A percentile compares a stretch with the other conserved stretches of the same genome.
Conservation (phyloP, 257 asterid genomes). For the Asclepias syriaca region DNA sequence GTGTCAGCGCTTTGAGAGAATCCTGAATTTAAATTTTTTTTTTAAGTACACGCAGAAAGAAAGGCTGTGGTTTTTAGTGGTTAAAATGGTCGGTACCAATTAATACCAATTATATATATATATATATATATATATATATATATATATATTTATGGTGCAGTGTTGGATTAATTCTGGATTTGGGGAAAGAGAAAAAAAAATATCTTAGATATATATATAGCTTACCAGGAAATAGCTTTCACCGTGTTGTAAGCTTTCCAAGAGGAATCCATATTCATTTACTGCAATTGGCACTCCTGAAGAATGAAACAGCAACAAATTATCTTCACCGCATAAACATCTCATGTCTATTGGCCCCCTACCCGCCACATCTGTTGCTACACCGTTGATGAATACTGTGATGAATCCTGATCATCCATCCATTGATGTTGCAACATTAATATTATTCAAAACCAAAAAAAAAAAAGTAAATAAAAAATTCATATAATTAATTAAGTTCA, state of each 20-base stretch:
- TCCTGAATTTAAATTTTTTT: neutral
- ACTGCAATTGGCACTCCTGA: conserved; percentile 54
- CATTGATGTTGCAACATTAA: too few species aligned
- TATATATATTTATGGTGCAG: too few species aligned
- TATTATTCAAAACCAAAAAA: neutral
- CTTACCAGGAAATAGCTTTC: conserved; percentile 80
- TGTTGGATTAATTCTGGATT: too few species aligned
- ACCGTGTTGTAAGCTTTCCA: conserved; percentile 60
- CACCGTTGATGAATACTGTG: conserved; percentile 69
- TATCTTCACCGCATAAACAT: conserved; percentile 51
- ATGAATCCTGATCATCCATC: conserved; percentile 30
- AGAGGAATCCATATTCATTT: conserved; percentile 49
- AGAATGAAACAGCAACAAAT: conserved; percentile 44
- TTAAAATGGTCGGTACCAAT: neutral
- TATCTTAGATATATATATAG: neutral
- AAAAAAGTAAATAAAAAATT: neutral
- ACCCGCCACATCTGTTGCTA: conserved; percentile 46
- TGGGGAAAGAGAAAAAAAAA: too few species aligned
- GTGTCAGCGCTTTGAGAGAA: neutral
- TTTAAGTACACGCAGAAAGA: neutral
- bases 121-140: too few species aligned
- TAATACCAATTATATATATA: too few species aligned
- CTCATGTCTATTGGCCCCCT: conserved; percentile 48
- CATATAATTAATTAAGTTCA: too few species aligned
- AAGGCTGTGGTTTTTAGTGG: neutral